These are phyloP conservation scores for Arachnopeziza araneosa DNA, from an alignment of 2,329 filamentous ascomycete species.

Conservation along the genomic window DNA sequence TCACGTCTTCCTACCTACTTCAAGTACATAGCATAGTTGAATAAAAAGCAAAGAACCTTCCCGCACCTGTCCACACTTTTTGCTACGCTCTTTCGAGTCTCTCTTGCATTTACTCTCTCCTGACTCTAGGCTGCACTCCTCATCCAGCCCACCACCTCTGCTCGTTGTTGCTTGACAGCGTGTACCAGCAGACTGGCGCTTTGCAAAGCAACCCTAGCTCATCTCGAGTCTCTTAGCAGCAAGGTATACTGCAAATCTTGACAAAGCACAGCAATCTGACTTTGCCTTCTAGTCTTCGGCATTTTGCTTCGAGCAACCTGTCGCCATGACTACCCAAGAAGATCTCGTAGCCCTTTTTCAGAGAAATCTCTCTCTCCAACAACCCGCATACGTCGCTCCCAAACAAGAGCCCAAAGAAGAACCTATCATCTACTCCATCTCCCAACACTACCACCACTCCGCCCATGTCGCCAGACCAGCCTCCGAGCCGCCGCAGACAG, in stretches of 20 bases:
- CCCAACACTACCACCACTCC: conserved; percentile 81
- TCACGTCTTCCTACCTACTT: conserved; percentile 17
- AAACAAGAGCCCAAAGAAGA: conserved; percentile 34
- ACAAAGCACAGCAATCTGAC: conserved; percentile 18
- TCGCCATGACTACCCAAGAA: conserved; percentile 63
- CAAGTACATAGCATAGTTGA: conserved; percentile 45
- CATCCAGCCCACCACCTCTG: conserved; percentile 13
- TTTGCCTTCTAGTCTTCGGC: conserved; percentile 23
- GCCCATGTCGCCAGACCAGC: conserved; percentile 54
- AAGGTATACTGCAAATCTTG: conserved; percentile 27
- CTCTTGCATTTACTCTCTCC: conserved; percentile 18
- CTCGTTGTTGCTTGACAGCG: conserved; percentile 10
- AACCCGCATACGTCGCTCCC: conserved; percentile 26
- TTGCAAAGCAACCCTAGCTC: conserved; percentile 21
- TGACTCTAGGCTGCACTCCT: conserved; percentile 26
- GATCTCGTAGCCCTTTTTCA: conserved; percentile 78
- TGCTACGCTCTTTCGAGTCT: conserved; percentile 27
- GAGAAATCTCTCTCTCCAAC: conserved; percentile 62
- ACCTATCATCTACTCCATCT: conserved; percentile 65
- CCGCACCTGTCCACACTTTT: conserved; percentile 28
- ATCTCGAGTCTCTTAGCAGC: conserved; percentile 22
- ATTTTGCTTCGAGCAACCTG: conserved; percentile 35
- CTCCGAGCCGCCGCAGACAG: conserved; percentile 45
- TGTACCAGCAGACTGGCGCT: conserved; percentile 18
- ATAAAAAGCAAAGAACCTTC: conserved; percentile 39